phyloP scores from a whole-genome alignment of 306 rosid genomes.

The Rosa lucieae region DNA sequence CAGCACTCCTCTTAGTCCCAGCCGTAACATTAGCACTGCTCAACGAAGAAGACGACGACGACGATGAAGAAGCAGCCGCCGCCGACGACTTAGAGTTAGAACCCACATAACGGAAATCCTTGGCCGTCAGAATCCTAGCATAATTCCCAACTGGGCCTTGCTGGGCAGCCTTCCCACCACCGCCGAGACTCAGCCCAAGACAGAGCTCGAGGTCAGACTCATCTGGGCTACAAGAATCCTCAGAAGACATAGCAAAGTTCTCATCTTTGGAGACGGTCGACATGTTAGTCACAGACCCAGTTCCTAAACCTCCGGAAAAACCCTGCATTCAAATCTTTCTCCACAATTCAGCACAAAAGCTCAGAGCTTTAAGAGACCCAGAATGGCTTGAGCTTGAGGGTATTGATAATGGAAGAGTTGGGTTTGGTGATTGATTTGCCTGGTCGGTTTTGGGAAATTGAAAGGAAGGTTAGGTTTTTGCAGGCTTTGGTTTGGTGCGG shows the following conservation, averaged over 20 bases:
- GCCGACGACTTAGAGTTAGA: conserved; percentile 33
- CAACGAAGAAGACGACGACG: conserved; percentile 50
- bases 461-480: background rate
- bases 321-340: conserved; percentile 37
- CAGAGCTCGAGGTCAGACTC: conserved; percentile 84
- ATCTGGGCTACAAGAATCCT: conserved; percentile 78
- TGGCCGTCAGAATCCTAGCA: conserved; percentile 70
- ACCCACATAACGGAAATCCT: conserved; percentile 54
- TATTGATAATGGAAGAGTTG: background rate
- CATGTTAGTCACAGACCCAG: conserved; percentile 52
- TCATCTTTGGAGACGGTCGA: conserved; percentile 68
- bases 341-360: background rate
- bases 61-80: conserved; percentile 30
- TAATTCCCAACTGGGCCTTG: conserved; percentile 29
- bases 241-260: conserved; percentile 70
- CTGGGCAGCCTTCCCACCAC: conserved; percentile 37
- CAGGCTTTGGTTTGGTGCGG: background rate
- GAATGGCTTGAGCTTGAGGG: too few relatives aligned
- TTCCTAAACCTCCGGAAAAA: conserved; percentile 7
- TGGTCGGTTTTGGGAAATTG: conserved; percentile 2
- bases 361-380: background rate
- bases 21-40: conserved; percentile 47
- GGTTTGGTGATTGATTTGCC: background rate
- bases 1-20: conserved; percentile 78
- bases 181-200: conserved; percentile 66